Evolutionary conservation across 257 asterid species (phyloP).

Genomic region (Scutellaria galericulata): DNA sequence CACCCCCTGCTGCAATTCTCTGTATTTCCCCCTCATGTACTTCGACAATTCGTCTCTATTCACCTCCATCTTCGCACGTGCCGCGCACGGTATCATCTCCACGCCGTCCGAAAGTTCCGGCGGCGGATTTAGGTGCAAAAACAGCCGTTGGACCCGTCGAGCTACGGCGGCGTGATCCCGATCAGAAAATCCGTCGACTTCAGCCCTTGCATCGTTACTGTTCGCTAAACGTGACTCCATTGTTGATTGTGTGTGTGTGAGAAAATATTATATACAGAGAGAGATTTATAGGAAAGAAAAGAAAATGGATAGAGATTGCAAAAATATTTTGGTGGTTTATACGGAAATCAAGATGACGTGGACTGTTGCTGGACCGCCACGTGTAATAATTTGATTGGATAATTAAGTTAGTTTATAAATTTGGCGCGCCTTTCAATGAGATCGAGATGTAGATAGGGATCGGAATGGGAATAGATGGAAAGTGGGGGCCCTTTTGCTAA

Average conservation of each 20-base stretch:
- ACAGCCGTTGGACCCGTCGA: conserved; percentile 64
- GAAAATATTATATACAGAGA: background rate
- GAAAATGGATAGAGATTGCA: background rate
- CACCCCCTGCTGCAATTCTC: conserved; percentile 75
- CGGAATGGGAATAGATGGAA: background rate
- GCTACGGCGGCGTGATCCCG: conserved; percentile 37
- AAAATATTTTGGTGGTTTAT: conserved; percentile 33
- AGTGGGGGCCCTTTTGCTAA: background rate
- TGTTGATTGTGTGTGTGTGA: background rate
- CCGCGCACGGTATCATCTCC: conserved; percentile 57
- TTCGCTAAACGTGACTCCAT: conserved; percentile 45
- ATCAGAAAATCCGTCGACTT: conserved; percentile 21
- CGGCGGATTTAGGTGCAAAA: conserved; percentile 50
- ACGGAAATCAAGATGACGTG: conserved; percentile 50
- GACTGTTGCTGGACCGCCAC: background rate
- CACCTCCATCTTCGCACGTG: conserved; percentile 55
- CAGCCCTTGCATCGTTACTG: conserved; percentile 28
- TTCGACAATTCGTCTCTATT: conserved; percentile 50
- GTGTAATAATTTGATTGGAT: conserved; percentile 44
- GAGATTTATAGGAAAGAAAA: background rate
- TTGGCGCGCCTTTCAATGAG: conserved; percentile 60
- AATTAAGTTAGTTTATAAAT: background rate
- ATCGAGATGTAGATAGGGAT: conserved; percentile 18
- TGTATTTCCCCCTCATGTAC: conserved; percentile 82
- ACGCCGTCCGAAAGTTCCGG: conserved; percentile 28